These are phyloP conservation scores for Yamadazyma epiphylla DNA, from an alignment of 1,139 yeast genomes.

Conservation along the genomic window DNA sequence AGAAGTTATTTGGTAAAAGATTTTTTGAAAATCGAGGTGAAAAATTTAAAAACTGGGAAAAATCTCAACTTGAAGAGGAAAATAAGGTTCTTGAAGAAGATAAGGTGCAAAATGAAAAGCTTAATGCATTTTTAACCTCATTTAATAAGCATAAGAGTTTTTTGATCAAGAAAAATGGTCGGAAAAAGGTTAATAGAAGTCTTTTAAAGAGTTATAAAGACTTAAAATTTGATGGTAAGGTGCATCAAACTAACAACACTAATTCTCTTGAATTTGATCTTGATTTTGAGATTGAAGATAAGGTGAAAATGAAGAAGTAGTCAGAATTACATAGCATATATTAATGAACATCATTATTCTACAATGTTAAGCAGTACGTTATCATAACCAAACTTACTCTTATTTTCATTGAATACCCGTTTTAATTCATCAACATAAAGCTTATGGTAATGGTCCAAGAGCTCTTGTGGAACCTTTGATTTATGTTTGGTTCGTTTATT, in stretches of 20 bases:
- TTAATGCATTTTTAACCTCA: conserved; percentile 10
- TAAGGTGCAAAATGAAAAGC: conserved; percentile 11
- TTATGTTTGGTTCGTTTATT: conserved; percentile 11
- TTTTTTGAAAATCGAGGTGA: conserved; percentile 32
- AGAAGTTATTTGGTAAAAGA: conserved; percentile 31
- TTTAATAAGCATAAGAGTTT: conserved; percentile 14
- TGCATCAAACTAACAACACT: conserved; percentile 7
- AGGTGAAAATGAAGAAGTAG: conserved; percentile 7
- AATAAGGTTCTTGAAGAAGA: conserved; percentile 9
- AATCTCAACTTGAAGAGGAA: conserved; percentile 13
- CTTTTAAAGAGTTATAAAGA: conserved; percentile 24
- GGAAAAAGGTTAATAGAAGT: conserved; percentile 28
- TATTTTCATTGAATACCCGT: conserved; percentile 67
- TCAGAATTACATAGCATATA: background rate
- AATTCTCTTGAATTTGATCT: conserved; percentile 9
- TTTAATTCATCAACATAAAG: conserved; percentile 66
- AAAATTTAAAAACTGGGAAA: conserved; percentile 37
- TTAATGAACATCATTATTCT: conserved; percentile 22
- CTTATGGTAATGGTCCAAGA: conserved; percentile 68
- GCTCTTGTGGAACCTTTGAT: conserved; percentile 34
- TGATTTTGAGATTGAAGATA: conserved; percentile 11
- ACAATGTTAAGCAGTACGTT: conserved; percentile 46
- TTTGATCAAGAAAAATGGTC: conserved; percentile 18
- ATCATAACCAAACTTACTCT: conserved; percentile 52
- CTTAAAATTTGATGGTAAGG: conserved; percentile 14